Evolutionary conservation across 2,329 filamentous ascomycete genomes (phyloP).

Genomic region (Neurospora crassa): DNA sequence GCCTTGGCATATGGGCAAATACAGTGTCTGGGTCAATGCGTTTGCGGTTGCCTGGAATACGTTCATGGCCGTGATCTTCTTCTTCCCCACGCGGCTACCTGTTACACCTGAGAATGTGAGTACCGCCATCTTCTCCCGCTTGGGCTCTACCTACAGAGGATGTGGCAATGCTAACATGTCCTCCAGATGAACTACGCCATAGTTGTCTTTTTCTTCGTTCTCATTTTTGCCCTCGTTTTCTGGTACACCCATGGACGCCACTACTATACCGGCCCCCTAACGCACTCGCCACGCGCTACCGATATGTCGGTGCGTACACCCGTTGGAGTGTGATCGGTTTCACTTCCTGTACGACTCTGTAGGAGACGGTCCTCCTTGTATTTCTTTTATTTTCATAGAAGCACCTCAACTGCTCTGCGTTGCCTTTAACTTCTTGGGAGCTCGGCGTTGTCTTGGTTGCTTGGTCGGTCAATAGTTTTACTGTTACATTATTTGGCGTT

Average conservation of each 20-base stretch:
- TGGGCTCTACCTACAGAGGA: neutral
- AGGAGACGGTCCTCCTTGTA: neutral
- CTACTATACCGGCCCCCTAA: constrained; percentile 13
- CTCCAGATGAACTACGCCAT: constrained; percentile 17
- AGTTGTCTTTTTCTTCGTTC: constrained; percentile 13
- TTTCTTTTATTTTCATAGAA: neutral
- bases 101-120: constrained; percentile 35
- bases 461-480: neutral
- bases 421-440: neutral
- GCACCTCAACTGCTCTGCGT: neutral
- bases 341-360: neutral
- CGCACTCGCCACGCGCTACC: neutral
- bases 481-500: neutral
- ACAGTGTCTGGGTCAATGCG: constrained; percentile 29
- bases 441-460: neutral
- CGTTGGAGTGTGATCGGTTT: neutral
- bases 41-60: constrained; percentile 39
- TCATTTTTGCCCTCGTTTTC: constrained; percentile 12
- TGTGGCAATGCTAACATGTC: neutral
- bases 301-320: neutral
- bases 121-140: neutral
- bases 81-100: constrained; percentile 36
- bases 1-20: constrained; percentile 40
- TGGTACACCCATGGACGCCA: constrained; percentile 15
- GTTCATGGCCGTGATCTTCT: constrained; percentile 41